Evolutionary conservation across 805 yeast genomes (phyloP), one percentile per base, ranked within the genome.

Genomic region (Spencermartinsiella europaea): DNA sequence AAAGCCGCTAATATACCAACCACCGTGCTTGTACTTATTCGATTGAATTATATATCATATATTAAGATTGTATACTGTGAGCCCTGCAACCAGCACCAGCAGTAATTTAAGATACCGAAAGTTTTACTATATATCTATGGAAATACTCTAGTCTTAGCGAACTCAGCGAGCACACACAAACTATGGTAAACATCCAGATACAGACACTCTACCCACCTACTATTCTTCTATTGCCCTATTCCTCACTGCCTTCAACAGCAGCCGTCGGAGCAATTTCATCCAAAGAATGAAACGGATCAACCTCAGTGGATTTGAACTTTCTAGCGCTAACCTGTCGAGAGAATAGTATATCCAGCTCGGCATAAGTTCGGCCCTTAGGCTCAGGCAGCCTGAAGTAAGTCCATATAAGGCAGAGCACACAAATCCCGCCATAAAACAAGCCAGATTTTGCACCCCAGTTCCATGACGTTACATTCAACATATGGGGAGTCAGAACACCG

Each of bases 321-420:
- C 42, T 21, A 5, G 42, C 22, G n/a, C 34, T 31, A 12, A 38
- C 21, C 5, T 27, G 7, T 22, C 34, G 5, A 5, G 20, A 31
- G 62, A 79, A 80, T 61, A 80, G 63, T 41, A 66, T 64, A 62
- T 79, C 84, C 56, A 80, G 65, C 57, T 80, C 85, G 38, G 77
- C 81, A 57, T 68, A 78, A 0, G 83, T 76, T 60, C 80, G 69
- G 38, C 73, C 75, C 52, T 70, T 70, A 22, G 82, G 74, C 59
- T 80, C 86, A 8, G 86, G 85, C 43, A 79, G 65, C 38, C 74
- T 72, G 60, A 76, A 72, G 60, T 65, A 73, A 28, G 68, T 63
- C 77, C 78, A 76, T 34, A 63, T 3, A 71, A n/a, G 14, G 20
- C 22, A 20, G 12, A 42, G 20, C 12, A 42, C 14, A 4, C 12